These are phyloP conservation scores for Ceratocystis colombiana DNA, from an alignment of 2,329 filamentous ascomycete genomes.

Conservation along the genomic window DNA sequence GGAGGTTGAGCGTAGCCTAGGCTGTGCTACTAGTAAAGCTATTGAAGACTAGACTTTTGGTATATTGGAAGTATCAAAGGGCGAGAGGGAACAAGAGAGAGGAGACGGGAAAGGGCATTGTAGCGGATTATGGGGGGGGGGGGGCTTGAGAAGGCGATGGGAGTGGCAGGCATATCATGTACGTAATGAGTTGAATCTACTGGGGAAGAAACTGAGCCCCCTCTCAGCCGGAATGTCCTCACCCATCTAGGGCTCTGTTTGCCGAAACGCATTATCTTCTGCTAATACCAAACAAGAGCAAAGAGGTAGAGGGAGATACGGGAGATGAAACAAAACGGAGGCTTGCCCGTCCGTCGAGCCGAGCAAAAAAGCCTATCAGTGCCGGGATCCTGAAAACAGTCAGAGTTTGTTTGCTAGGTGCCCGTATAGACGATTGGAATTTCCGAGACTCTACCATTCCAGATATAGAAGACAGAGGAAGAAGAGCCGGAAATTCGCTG, in stretches of 20 bases:
- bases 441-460: slow-evolving; percentile 6
- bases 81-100: background rate
- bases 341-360: too few species aligned
- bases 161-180: too few species aligned
- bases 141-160: background rate
- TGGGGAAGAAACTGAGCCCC: too few species aligned
- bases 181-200: too few species aligned
- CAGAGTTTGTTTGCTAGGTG: background rate
- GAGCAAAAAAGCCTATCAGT: too few species aligned
- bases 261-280: too few species aligned
- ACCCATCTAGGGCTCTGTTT: too few species aligned
- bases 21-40: background rate
- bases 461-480: background rate
- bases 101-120: background rate
- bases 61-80: background rate
- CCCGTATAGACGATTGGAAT: background rate
- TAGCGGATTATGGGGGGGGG: background rate
- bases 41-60: background rate
- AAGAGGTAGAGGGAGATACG: too few species aligned
- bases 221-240: too few species aligned
- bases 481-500: background rate
- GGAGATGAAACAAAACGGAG: background rate
- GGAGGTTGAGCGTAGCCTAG: background rate
- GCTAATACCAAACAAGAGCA: too few species aligned
- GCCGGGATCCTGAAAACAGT: too few species aligned